Evolutionary conservation across 257 asterid species (phyloP).

Genomic region (Dorcoceras hygrometricum): DNA sequence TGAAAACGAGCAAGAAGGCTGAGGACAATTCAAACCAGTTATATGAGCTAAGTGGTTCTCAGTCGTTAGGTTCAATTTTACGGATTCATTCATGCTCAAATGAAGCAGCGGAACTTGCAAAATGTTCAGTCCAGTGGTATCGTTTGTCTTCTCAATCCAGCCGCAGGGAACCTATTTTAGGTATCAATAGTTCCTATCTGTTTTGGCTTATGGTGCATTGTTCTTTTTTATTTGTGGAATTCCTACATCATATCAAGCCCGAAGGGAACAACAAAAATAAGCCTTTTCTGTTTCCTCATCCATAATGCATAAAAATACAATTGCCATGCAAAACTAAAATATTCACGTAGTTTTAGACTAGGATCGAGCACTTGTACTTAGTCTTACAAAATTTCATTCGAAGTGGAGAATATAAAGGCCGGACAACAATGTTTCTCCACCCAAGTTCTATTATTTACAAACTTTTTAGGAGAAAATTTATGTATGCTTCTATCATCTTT

Average conservation of each 20-base stretch:
- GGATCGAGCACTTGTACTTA: background rate
- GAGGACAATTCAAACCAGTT: slow-evolving; percentile 44
- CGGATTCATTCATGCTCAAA: slow-evolving; percentile 66
- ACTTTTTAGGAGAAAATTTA: background rate
- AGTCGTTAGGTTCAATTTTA: slow-evolving; percentile 73
- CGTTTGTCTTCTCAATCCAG: slow-evolving; percentile 90
- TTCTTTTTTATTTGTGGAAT: background rate
- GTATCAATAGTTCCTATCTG: slow-evolving; percentile 32
- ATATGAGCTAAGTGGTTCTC: slow-evolving; percentile 59
- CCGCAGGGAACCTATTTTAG: slow-evolving; percentile 87
- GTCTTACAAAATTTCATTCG: no score
- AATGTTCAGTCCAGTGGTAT: slow-evolving; percentile 82
- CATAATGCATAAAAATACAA: background rate
- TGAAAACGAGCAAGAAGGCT: slow-evolving; percentile 66
- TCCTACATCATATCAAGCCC: background rate
- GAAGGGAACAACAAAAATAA: background rate
- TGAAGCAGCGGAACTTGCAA: slow-evolving; percentile 69
- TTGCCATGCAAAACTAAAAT: background rate
- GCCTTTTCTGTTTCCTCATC: background rate
- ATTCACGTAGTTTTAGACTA: background rate
- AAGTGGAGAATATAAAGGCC: no score
- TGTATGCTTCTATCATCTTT: slow-evolving; percentile 3
- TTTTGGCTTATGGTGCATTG: background rate
- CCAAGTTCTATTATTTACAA: background rate
- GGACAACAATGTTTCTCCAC: background rate